These are phyloP conservation scores for Flaveria floridana DNA, from an alignment of 140 eudicot genomes.

Conservation along the genomic window DNA sequence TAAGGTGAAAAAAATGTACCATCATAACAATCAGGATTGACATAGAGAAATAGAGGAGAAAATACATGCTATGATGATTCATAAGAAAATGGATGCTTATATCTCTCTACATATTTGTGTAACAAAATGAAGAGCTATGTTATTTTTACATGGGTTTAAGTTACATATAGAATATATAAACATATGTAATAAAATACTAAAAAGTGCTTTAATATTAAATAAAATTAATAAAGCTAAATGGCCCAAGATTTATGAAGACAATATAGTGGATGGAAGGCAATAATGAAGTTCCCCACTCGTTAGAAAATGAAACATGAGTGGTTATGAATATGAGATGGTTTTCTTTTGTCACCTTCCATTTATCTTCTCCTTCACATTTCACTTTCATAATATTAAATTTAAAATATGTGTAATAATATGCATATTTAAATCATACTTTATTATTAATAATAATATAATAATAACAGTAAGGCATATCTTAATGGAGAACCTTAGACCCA, in stretches of 20 bases:
- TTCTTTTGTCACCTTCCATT: conserved; percentile 19
- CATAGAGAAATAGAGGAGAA: too few relatives aligned
- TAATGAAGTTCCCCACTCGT: conserved; percentile 20
- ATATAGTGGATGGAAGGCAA: conserved; percentile 13
- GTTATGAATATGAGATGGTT: conserved; percentile 11
- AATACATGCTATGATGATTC: too few relatives aligned
- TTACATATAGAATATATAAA: background rate
- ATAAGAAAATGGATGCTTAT: too few relatives aligned
- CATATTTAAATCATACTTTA: background rate
- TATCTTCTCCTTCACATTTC: conserved; percentile 3
- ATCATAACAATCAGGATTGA: too few relatives aligned
- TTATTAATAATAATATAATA: too few relatives aligned
- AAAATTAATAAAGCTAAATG: background rate
- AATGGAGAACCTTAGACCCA: too few relatives aligned
- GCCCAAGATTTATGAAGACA: background rate
- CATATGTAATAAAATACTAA: background rate
- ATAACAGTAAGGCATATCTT: too few relatives aligned
- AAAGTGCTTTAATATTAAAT: background rate
- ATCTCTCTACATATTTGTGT: background rate
- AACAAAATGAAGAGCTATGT: background rate
- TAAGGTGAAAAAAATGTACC: too few relatives aligned
- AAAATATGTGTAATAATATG: background rate
- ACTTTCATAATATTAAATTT: background rate
- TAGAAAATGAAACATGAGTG: conserved; percentile 4
- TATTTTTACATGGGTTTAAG: background rate